Conservation (phyloP, 495 filamentous ascomycete species). For the Podospora anserina region DNA sequence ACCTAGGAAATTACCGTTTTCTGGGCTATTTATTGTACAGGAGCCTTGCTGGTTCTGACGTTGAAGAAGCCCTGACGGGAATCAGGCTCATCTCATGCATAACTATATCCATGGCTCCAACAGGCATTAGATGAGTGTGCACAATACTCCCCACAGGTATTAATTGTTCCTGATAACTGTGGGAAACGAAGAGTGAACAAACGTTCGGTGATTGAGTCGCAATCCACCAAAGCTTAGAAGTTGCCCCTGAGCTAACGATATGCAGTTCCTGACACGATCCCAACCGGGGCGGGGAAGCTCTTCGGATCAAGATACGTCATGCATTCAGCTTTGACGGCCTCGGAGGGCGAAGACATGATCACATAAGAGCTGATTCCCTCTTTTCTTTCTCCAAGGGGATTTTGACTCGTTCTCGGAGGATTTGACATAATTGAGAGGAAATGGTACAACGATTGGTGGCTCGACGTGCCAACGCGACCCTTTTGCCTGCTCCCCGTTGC, state of each 20-base stretch:
- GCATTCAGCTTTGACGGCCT: background rate
- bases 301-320: background rate
- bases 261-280: background rate
- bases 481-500: background rate
- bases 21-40: no score
- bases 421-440: background rate
- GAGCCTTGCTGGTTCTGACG: no score
- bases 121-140: no score
- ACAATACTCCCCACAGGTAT: no score
- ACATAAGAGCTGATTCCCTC: background rate
- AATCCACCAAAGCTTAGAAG: no score
- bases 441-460: background rate
- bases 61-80: no score
- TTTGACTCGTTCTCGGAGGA: background rate
- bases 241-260: background rate
- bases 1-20: no score
- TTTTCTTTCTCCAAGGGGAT: background rate
- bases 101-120: no score
- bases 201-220: no score
- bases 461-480: background rate
- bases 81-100: no score
- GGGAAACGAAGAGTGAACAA: no score
- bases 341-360: background rate
- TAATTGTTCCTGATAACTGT: no score
- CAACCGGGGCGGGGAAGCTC: background rate